These are phyloP conservation scores for Leccinum subgranulosum DNA, from an alignment of 768 basidiomycete species.

Conservation along the genomic window DNA sequence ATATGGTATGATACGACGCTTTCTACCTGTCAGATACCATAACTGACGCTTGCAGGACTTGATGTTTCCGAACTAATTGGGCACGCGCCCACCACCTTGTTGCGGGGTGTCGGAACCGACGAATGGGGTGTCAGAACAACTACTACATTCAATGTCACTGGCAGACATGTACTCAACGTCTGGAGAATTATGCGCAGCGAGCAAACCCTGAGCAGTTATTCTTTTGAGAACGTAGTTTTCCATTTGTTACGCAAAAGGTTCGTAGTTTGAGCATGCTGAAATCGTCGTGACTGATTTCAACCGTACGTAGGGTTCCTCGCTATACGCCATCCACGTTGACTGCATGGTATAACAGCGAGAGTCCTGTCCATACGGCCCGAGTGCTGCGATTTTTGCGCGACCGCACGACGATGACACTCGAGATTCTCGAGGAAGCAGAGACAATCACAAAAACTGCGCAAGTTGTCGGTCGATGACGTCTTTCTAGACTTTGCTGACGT, in stretches of 20 bases:
- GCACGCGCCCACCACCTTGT: conserved; percentile 56
- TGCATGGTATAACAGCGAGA: conserved; percentile 61
- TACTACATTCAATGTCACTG: conserved; percentile 79
- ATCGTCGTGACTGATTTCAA: neutral
- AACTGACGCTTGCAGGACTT: conserved; percentile 47
- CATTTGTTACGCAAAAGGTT: conserved; percentile 77
- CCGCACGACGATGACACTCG: conserved; percentile 66
- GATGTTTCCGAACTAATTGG: conserved; percentile 72
- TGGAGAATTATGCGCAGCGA: conserved; percentile 94
- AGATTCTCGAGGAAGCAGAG: conserved; percentile 80
- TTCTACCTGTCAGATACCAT: neutral
- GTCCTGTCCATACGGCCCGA: conserved; percentile 50
- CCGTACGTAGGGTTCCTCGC: conserved; percentile 61
- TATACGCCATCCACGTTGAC: conserved; percentile 63
- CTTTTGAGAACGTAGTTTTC: conserved; percentile 87
- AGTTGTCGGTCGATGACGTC: neutral
- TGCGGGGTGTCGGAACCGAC: conserved; percentile 37
- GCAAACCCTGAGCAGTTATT: conserved; percentile 70
- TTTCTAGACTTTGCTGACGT: neutral
- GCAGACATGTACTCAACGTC: conserved; percentile 88
- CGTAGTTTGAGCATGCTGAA: conserved; percentile 10
- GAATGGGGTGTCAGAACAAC: conserved; percentile 73
- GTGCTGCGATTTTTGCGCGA: conserved; percentile 63
- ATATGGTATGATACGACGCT: conserved; percentile 53
- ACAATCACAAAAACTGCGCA: conserved; percentile 89